Evolutionary conservation across 2,329 filamentous ascomycete species (phyloP).

Genomic region (Cordyceps cateniannulata): DNA sequence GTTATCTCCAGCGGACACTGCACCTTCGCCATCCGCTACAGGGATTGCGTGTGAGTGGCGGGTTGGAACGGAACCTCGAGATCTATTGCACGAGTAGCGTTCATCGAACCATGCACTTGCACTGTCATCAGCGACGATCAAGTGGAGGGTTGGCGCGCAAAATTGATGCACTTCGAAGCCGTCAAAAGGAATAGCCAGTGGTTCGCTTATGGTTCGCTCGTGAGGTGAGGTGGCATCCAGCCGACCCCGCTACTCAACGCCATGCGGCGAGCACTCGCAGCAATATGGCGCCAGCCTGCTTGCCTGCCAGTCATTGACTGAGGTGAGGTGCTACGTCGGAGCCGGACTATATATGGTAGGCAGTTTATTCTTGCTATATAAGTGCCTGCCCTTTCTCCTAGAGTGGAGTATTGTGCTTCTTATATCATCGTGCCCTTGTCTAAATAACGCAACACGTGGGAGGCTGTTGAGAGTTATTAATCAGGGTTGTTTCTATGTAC

Average conservation of each 20-base stretch:
- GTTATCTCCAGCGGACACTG: background rate
- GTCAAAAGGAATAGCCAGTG: background rate
- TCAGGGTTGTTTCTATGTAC: background rate
- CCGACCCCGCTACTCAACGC: constrained; percentile 3
- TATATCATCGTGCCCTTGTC: background rate
- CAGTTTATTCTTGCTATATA: background rate
- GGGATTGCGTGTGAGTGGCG: background rate
- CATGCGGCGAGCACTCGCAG: constrained; percentile 10
- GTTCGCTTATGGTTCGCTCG: background rate
- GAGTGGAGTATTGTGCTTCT: background rate
- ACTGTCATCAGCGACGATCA: background rate
- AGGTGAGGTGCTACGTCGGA: background rate
- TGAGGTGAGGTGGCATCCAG: constrained; percentile 6
- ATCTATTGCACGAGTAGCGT: too few relatives aligned
- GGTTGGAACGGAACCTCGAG: background rate
- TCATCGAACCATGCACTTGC: background rate
- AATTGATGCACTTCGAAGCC: background rate
- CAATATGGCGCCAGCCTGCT: background rate
- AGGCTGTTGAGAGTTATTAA: background rate
- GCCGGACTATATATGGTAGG: background rate
- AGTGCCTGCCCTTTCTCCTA: background rate
- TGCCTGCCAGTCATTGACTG: background rate
- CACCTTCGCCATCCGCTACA: background rate
- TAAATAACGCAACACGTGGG: background rate
- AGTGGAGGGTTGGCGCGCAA: background rate